Conservation (phyloP, 371 early-diverging fungal species). For the Funneliformis caledonium region DNA sequence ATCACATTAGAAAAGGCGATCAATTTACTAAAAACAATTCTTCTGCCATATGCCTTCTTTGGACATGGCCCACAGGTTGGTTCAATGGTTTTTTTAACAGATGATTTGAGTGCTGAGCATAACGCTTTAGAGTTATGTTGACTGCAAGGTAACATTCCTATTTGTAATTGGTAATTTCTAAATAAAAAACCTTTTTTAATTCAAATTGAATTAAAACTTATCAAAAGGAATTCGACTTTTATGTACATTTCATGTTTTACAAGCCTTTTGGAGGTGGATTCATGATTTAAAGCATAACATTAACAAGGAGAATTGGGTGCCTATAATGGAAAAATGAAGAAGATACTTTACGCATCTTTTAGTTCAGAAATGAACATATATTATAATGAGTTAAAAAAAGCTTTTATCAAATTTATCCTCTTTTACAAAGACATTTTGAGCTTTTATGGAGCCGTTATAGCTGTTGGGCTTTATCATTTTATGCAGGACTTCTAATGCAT, state of each 20-base stretch:
- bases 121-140: neutral
- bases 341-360: neutral
- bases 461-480: neutral
- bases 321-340: slow-evolving; percentile 3
- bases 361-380: neutral
- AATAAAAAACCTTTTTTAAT: too few relatives aligned
- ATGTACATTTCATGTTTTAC: slow-evolving; percentile 13
- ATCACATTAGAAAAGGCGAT: neutral
- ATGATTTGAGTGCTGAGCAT: slow-evolving; percentile 13
- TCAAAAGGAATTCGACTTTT: neutral
- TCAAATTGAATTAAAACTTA: too few relatives aligned
- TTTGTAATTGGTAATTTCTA: neutral
- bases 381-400: slow-evolving; percentile 6
- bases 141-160: neutral
- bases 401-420: neutral
- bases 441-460: neutral
- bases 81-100: neutral
- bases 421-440: neutral
- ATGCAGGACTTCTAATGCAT: neutral
- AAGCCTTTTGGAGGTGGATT: slow-evolving; percentile 27
- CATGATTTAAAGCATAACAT: slow-evolving; percentile 19
- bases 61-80: neutral
- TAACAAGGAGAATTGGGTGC: neutral
- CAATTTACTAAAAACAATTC: slow-evolving; percentile 24
- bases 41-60: slow-evolving; percentile 13